phyloP scores from a whole-genome alignment of 805 yeast genomes.

The Lipomyces orientalis region DNA sequence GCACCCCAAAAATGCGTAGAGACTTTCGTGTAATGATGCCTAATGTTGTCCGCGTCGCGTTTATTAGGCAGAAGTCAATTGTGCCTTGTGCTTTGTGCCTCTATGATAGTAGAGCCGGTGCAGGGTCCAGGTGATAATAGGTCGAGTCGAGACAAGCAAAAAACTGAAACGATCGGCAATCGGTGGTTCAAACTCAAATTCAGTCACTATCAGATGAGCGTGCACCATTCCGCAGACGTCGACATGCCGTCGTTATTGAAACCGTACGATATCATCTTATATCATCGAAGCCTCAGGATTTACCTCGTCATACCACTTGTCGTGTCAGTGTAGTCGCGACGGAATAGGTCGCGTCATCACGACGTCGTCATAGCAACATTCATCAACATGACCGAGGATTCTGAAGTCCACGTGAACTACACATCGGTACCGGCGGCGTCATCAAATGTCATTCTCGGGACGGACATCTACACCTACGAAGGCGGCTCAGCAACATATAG shows the following conservation, averaged over 20 bases:
- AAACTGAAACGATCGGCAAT: no score
- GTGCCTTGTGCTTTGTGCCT: no score
- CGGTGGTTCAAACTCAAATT: no score
- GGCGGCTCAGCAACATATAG: conserved; percentile 10
- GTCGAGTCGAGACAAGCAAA: no score
- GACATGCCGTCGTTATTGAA: not conserved
- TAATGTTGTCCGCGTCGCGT: not conserved
- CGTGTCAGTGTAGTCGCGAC: not conserved
- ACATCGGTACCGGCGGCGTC: conserved; percentile 26
- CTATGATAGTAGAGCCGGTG: no score
- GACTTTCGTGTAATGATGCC: not conserved
- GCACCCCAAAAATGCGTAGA: not conserved
- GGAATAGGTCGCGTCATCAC: not conserved
- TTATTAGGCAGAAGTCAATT: no score
- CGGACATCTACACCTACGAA: conserved; percentile 32
- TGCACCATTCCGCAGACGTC: not conserved
- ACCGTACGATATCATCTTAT: not conserved
- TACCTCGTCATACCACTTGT: not conserved
- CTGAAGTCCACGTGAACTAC: conserved; percentile 23
- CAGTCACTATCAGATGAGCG: no score
- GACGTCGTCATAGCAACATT: not conserved
- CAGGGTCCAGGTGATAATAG: no score
- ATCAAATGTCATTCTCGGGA: conserved; percentile 23
- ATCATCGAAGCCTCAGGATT: not conserved
- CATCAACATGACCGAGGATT: not conserved